These are phyloP conservation scores for Yamadazyma pseudoaaseri DNA, from an alignment of 1,139 yeast genomes.

Conservation along the genomic window DNA sequence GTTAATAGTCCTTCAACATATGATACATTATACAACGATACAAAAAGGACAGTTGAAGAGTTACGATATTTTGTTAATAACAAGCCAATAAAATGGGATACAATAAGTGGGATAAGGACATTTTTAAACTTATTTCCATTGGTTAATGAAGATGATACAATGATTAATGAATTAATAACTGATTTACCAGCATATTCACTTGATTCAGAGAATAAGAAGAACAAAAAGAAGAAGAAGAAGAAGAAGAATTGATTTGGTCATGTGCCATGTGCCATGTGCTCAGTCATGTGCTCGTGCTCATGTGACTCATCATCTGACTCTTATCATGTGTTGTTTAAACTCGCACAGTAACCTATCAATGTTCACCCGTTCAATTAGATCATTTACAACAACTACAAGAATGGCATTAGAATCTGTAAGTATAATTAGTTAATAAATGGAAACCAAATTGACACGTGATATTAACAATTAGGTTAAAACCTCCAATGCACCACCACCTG, in stretches of 20 bases:
- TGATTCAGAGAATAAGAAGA: slow-evolving; percentile 5
- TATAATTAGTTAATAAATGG: slow-evolving; percentile 7
- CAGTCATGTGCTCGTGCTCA: no score
- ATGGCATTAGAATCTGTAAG: slow-evolving; percentile 47
- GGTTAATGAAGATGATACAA: not conserved
- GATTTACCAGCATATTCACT: not conserved
- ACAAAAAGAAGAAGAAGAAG: slow-evolving; percentile 17
- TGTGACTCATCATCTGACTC: no score
- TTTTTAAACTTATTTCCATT: slow-evolving; percentile 1
- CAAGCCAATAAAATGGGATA: not conserved
- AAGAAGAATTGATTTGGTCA: slow-evolving; percentile 19
- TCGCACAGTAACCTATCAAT: not conserved
- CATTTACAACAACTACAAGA: slow-evolving; percentile 22
- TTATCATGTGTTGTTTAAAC: no score
- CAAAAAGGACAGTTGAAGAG: not conserved
- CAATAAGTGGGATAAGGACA: not conserved
- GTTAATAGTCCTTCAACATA: not conserved
- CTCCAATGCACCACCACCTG: slow-evolving; percentile 87
- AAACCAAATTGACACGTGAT: not conserved
- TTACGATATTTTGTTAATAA: not conserved
- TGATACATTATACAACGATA: not conserved
- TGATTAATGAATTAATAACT: not conserved
- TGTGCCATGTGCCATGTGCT: not conserved
- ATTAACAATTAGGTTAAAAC: slow-evolving; percentile 55
- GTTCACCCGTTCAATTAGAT: slow-evolving; percentile 9